Conservation (phyloP, 2,329 filamentous ascomycete species). For the Trematosphaeria pertusa region DNA sequence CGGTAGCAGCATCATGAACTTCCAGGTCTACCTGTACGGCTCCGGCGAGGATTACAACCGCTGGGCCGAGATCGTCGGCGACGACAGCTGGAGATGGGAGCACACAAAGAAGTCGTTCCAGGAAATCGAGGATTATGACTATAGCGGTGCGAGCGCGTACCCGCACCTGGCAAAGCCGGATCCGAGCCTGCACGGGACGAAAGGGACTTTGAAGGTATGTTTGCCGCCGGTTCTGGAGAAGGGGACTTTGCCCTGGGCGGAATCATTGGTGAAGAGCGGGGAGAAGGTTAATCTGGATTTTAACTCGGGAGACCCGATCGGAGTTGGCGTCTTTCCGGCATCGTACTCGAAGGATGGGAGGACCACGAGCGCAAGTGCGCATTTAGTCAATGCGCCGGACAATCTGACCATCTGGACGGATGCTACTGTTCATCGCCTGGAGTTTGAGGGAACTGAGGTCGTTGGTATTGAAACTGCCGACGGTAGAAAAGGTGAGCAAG, state of each 20-base stretch:
- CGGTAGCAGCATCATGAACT: slow-evolving; percentile 57
- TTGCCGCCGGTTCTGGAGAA: slow-evolving; percentile 63
- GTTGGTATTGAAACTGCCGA: slow-evolving; percentile 36
- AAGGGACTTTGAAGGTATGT: slow-evolving; percentile 31
- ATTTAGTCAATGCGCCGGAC: slow-evolving; percentile 49
- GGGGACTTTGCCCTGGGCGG: slow-evolving; percentile 60
- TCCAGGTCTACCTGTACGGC: slow-evolving; percentile 54
- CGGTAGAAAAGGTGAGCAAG: slow-evolving; percentile 40
- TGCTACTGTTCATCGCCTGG: slow-evolving; percentile 50
- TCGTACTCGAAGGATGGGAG: slow-evolving; percentile 49
- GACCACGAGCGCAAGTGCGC: slow-evolving; percentile 42
- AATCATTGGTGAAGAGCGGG: slow-evolving; percentile 63
- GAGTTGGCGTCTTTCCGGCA: slow-evolving; percentile 34
- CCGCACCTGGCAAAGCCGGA: slow-evolving; percentile 58
- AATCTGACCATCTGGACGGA: slow-evolving; percentile 63
- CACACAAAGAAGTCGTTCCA: slow-evolving; percentile 60
- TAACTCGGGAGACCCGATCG: slow-evolving; percentile 46
- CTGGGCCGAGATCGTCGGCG: slow-evolving; percentile 64
- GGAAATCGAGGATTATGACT: slow-evolving; percentile 62
- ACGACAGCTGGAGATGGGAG: slow-evolving; percentile 64
- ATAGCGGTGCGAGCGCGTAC: slow-evolving; percentile 35
- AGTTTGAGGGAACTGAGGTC: slow-evolving; percentile 36
- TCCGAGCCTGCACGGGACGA: slow-evolving; percentile 55
- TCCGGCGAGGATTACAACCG: slow-evolving; percentile 67
- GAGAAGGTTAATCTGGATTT: slow-evolving; percentile 64